A percentile compares a stretch with the other conserved stretches of the same genome.
Evolutionary conservation across 495 filamentous ascomycete species (phyloP).

Genomic region (Penicillium maclennaniae): DNA sequence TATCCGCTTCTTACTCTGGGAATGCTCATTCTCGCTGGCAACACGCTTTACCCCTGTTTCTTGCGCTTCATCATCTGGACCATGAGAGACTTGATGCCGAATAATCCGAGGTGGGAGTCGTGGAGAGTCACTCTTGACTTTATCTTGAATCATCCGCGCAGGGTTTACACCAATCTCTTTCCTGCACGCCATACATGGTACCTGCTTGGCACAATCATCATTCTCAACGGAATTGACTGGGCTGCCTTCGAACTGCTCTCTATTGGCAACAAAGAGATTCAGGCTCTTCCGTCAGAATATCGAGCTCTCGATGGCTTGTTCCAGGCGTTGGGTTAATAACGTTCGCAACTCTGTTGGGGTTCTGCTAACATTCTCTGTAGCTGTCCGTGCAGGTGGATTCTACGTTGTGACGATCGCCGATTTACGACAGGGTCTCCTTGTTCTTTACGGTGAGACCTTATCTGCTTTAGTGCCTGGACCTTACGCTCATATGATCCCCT

Average conservation of each 20-base stretch:
- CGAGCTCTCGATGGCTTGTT: conserved; percentile 77
- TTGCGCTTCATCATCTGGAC: conserved; percentile 72
- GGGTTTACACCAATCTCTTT: conserved; percentile 78
- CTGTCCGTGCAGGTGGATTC: conserved; percentile 80
- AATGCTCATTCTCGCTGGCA: conserved; percentile 77
- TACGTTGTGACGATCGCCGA: conserved; percentile 71
- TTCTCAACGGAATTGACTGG: conserved; percentile 81
- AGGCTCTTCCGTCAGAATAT: conserved; percentile 50
- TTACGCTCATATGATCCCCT: conserved; percentile 4
- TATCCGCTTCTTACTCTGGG: conserved; percentile 76
- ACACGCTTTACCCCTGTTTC: conserved; percentile 77
- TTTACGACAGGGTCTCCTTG: conserved; percentile 68
- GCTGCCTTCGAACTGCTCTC: conserved; percentile 75
- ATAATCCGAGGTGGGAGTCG: conserved; percentile 39
- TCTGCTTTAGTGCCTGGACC: background rate
- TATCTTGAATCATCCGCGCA: conserved; percentile 72
- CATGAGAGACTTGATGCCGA: conserved; percentile 46
- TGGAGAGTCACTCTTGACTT: conserved; percentile 69
- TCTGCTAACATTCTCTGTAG: conserved; percentile 26
- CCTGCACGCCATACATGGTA: conserved; percentile 76
- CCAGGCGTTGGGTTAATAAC: conserved; percentile 57
- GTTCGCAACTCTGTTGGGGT: background rate
- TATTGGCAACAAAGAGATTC: conserved; percentile 63
- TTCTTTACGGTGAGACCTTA: conserved; percentile 57
- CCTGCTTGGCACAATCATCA: conserved; percentile 65